A percentile compares a stretch with the other conserved stretches of the same genome.
phyloP scores from a whole-genome alignment of 352 stramenopile genomes.

The Pythium rishiriense region DNA sequence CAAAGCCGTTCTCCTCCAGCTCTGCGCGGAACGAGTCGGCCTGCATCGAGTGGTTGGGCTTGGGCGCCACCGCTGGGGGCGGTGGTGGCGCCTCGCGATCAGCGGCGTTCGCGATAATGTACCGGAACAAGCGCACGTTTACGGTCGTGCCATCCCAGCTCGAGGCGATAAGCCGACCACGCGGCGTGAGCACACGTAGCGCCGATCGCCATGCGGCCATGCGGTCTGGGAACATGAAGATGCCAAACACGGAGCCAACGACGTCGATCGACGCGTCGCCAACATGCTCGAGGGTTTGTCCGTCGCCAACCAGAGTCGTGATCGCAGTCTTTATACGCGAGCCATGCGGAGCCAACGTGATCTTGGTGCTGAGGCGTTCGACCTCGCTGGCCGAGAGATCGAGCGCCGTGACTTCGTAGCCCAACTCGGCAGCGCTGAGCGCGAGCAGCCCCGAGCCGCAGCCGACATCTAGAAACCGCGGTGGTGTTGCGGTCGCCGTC shows the following conservation, averaged over 20 bases:
- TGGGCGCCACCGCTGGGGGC: background rate
- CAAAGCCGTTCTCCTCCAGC: conserved; percentile 13
- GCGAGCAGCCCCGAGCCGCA: conserved; percentile 22
- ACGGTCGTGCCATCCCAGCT: conserved; percentile 15
- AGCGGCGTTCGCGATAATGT: background rate
- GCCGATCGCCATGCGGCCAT: conserved; percentile 19
- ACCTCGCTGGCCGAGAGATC: conserved; percentile 21
- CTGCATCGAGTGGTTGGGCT: conserved; percentile 6
- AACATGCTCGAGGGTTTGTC: conserved; percentile 19
- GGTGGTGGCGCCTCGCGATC: background rate
- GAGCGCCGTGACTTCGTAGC: conserved; percentile 20
- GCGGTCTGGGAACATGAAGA: conserved; percentile 26
- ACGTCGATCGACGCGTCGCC: conserved; percentile 18
- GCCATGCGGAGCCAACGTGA: background rate
- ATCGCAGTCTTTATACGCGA: background rate
- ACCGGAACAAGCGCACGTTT: conserved; percentile 4
- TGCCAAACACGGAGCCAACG: conserved; percentile 24
- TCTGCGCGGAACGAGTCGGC: conserved; percentile 17
- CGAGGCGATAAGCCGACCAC: conserved; percentile 13
- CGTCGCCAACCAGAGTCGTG: conserved; percentile 11
- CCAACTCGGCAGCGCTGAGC: conserved; percentile 15
- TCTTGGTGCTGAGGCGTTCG: conserved; percentile 10
- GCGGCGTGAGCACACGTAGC: conserved; percentile 17
- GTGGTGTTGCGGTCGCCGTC: background rate
- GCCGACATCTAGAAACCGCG: conserved; percentile 24